Percentiles rank a stretch among this genome's conserved stretches.
Evolutionary conservation across 2,329 filamentous ascomycete species (phyloP).

Genomic region (Stachybotrys chartarum): DNA sequence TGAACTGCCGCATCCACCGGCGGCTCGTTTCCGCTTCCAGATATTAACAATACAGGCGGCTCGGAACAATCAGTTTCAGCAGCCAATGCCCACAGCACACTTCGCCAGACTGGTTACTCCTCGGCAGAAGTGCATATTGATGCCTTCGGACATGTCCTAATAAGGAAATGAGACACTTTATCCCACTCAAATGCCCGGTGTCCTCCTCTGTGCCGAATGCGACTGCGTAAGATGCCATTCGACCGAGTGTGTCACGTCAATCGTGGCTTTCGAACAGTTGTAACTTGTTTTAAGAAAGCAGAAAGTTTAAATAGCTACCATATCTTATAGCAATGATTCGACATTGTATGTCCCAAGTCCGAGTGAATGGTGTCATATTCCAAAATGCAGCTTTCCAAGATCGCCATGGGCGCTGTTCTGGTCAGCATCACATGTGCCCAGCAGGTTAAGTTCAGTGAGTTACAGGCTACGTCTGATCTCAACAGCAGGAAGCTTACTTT

Average conservation of each 20-base stretch:
- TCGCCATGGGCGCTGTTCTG: background rate
- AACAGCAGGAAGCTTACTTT: background rate
- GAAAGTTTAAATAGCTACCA: background rate
- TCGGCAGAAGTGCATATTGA: background rate
- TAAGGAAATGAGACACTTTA: background rate
- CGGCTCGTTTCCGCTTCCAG: too few species aligned
- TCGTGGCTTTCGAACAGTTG: too few species aligned
- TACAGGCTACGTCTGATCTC: background rate
- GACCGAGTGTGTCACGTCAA: background rate
- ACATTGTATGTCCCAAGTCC: background rate
- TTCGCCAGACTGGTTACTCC: background rate
- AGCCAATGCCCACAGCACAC: background rate
- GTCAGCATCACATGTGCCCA: background rate
- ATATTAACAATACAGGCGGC: too few species aligned
- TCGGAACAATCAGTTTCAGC: too few species aligned
- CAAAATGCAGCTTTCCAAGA: background rate
- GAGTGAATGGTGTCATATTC: background rate
- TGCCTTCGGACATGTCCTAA: background rate
- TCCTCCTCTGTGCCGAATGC: too few species aligned
- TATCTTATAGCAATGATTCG: too few species aligned
- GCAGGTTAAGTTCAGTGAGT: background rate
- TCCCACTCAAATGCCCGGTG: too few species aligned
- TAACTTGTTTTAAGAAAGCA: too few species aligned
- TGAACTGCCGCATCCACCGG: too few species aligned
- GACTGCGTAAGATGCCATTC: background rate